These are phyloP conservation scores for Artemisia annua DNA, from an alignment of 129 eudicot genomes.

Conservation along the genomic window DNA sequence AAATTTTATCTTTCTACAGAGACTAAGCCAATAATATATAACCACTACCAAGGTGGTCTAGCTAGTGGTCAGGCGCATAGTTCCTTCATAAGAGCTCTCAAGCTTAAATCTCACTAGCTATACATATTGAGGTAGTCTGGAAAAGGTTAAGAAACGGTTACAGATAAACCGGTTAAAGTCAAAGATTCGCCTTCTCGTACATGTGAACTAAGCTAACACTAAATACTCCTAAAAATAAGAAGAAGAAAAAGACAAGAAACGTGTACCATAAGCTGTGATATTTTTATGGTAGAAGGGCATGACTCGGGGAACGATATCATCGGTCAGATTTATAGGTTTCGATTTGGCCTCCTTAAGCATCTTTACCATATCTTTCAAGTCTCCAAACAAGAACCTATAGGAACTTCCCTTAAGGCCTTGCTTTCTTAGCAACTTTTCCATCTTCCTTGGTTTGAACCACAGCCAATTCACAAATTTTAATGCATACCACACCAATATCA, in stretches of 20 bases:
- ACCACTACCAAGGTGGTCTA: no score
- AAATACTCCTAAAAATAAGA: not conserved
- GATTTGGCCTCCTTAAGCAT: constrained; percentile 31
- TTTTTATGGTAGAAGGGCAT: constrained; percentile 23
- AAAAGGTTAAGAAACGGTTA: no score
- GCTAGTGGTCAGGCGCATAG: no score
- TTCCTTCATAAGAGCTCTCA: no score
- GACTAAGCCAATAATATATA: no score
- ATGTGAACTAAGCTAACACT: no score
- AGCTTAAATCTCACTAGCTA: no score
- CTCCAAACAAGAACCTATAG: constrained; percentile 28
- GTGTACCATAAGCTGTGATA: constrained; percentile 14
- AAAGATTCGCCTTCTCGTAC: no score
- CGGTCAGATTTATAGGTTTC: constrained; percentile 22
- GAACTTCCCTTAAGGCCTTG: constrained; percentile 38
- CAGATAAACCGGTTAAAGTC: no score
- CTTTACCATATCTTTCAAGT: constrained; percentile 28
- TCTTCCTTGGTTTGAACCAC: constrained; percentile 38
- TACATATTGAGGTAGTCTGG: no score
- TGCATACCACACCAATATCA: constrained; percentile 24
- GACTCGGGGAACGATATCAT: constrained; percentile 20
- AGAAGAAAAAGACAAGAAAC: not conserved
- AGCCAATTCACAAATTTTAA: constrained; percentile 28
- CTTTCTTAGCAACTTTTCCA: constrained; percentile 24
- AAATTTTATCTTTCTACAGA: no score